phyloP scores from a whole-genome alignment of 495 filamentous ascomycete species.

The Aspergillus wentii region DNA sequence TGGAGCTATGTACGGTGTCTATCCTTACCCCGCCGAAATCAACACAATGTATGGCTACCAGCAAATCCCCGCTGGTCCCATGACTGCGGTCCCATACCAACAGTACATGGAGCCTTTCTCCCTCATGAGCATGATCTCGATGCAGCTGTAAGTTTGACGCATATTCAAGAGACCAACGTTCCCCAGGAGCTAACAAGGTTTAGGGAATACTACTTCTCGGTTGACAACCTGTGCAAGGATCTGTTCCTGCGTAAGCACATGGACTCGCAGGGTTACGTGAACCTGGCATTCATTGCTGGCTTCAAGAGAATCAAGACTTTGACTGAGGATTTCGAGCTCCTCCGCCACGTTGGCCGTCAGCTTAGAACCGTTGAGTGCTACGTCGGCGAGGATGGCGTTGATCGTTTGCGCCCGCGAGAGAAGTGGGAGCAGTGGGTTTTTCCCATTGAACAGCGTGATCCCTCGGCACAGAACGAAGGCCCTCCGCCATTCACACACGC shows the following conservation, averaged over 20 bases:
- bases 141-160: slow-evolving; percentile 57
- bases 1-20: slow-evolving; percentile 31
- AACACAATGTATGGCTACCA: slow-evolving; percentile 48
- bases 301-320: slow-evolving; percentile 82
- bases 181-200: slow-evolving; percentile 11
- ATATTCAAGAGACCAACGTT: background rate
- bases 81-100: slow-evolving; percentile 61
- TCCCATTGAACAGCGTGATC: slow-evolving; percentile 53
- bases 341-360: slow-evolving; percentile 67
- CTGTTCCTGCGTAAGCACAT: slow-evolving; percentile 82
- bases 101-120: slow-evolving; percentile 53
- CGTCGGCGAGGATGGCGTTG: slow-evolving; percentile 64
- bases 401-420: slow-evolving; percentile 72
- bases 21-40: slow-evolving; percentile 32
- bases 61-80: slow-evolving; percentile 47
- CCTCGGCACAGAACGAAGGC: slow-evolving; percentile 56
- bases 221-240: slow-evolving; percentile 95
- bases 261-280: slow-evolving; percentile 93
- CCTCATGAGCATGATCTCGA: slow-evolving; percentile 52
- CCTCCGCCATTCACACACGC: slow-evolving; percentile 23
- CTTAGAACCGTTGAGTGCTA: slow-evolving; percentile 68
- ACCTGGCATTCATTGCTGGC: slow-evolving; percentile 63
- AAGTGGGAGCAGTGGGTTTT: slow-evolving; percentile 82
- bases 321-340: slow-evolving; percentile 64
- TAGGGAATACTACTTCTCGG: slow-evolving; percentile 90